A percentile compares a stretch with the other conserved stretches of the same genome.
Evolutionary conservation across 495 filamentous ascomycete genomes (phyloP).

Genomic region (Neurospora sp.): DNA sequence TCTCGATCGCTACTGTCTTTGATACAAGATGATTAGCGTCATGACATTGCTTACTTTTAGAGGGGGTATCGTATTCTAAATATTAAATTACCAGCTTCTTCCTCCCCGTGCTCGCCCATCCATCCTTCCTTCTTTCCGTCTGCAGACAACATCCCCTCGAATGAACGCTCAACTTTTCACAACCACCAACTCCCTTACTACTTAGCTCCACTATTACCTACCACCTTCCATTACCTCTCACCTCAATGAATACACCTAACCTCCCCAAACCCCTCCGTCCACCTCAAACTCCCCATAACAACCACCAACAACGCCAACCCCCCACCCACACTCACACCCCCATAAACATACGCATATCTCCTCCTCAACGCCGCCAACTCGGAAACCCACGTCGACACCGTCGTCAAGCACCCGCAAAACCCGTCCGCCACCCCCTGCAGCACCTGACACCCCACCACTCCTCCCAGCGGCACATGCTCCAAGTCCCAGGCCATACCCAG

Average conservation of each 20-base stretch:
- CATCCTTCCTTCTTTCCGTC: not conserved
- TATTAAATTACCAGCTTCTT: not conserved
- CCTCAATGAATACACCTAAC: slow-evolving; percentile 32
- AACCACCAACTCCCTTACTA: too few species aligned
- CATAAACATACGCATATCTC: slow-evolving; percentile 68
- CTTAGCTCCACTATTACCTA: too few species aligned
- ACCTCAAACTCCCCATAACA: slow-evolving; percentile 71
- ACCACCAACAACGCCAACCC: slow-evolving; percentile 58
- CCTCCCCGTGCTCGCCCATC: not conserved
- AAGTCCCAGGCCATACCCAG: slow-evolving; percentile 62
- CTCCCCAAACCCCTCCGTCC: slow-evolving; percentile 54
- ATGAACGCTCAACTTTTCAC: not conserved
- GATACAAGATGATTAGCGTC: not conserved
- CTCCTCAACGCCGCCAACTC: slow-evolving; percentile 63
- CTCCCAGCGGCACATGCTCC: slow-evolving; percentile 48
- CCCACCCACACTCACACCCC: slow-evolving; percentile 49
- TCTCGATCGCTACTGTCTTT: not conserved
- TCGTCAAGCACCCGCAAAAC: slow-evolving; percentile 84
- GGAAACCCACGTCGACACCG: slow-evolving; percentile 83
- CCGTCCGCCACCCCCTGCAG: slow-evolving; percentile 80
- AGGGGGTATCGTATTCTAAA: not conserved
- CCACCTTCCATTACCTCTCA: too few species aligned
- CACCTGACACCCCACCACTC: slow-evolving; percentile 62
- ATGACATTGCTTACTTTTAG: not conserved
- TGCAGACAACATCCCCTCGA: not conserved